Base-by-base conservation (phyloP, 306 rosid species). In the Oxytropis ochrocephala region DNA sequence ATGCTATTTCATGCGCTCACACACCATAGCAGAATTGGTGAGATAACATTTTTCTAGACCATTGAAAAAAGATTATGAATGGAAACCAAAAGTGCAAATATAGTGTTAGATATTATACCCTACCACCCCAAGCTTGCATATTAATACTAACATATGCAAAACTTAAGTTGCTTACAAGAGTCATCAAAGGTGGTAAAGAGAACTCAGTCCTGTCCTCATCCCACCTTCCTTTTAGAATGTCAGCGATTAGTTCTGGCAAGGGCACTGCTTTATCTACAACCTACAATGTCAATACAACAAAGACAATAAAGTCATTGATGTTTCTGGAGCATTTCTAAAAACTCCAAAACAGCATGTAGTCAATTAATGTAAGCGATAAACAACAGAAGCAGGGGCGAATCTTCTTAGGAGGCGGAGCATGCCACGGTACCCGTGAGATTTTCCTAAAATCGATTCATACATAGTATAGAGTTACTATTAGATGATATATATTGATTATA, bases 151-250 rank as follows among this genome's bases (percentile, higher is more conserved):
- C 48, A 48, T 62, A 39, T 24, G 65, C 54, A 55, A 62, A 78
- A 69, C 36, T 50, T 7, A 53, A 74, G 70, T 67, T 72, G 81
- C 95, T 85, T 84, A 94, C 97, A 52, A 94, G 97, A 79, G 85
- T 88, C 99, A 94, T 84, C 82, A 91, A 78, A 70, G 99, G 97
- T 69, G 99, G 99, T 80, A 94, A 81, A 72, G 91, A 91, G 84
- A 94, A 88, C 79, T 84, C 84, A 4, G 88, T 83, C 75, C 89
- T 87, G 79, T 83, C 91, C 70, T 94, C 95, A 78, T 94, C 96
- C 97, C 99, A 91, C 5, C 80, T 85, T 79, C 89, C 96, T 56
- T 85, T 82, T 51, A 94, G 80, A 76, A 94, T 78, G 63, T 83
- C 78, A 39, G 53, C 58, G 79, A 85, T 52, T 18, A 84, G 86